Percentiles rank a stretch among this genome's conserved stretches.
phyloP scores from a whole-genome alignment of 2,329 filamentous ascomycete genomes.

The Dothistroma septosporum region DNA sequence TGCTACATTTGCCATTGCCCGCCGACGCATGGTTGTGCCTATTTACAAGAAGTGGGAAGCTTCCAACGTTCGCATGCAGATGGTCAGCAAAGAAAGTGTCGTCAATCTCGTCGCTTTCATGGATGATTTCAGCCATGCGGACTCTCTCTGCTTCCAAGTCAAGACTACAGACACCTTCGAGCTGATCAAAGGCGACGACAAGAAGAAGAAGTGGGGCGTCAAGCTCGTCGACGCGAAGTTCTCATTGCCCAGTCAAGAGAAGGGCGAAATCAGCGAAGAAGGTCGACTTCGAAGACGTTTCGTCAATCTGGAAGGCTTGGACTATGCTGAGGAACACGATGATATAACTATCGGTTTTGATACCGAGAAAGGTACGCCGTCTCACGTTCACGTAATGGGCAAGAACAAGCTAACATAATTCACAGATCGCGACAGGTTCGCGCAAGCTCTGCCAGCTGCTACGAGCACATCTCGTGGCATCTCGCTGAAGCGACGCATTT shows the following conservation, averaged over 20 bases:
- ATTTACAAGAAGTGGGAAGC: conserved; percentile 96
- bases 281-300: conserved; percentile 64
- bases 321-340: conserved; percentile 88
- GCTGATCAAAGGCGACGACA: conserved; percentile 41
- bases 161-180: conserved; percentile 83
- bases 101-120: conserved; percentile 82
- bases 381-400: not conserved
- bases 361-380: conserved; percentile 50
- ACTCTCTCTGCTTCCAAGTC: conserved; percentile 83
- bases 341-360: conserved; percentile 86
- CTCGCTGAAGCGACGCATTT: conserved; percentile 40
- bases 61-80: conserved; percentile 70
- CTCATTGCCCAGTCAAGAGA: conserved; percentile 61
- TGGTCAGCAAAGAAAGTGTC: conserved; percentile 71
- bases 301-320: conserved; percentile 79
- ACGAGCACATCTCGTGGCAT: conserved; percentile 39
- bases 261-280: conserved; percentile 52
- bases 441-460: conserved; percentile 43
- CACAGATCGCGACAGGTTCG: conserved; percentile 45
- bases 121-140: conserved; percentile 78
- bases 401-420: not conserved
- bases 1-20: conserved; percentile 71
- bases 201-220: conserved; percentile 60
- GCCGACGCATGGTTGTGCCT: conserved; percentile 72
- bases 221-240: conserved; percentile 89